Base-by-base conservation (phyloP, 2,329 filamentous ascomycete genomes). In the Colletotrichum musae region DNA sequence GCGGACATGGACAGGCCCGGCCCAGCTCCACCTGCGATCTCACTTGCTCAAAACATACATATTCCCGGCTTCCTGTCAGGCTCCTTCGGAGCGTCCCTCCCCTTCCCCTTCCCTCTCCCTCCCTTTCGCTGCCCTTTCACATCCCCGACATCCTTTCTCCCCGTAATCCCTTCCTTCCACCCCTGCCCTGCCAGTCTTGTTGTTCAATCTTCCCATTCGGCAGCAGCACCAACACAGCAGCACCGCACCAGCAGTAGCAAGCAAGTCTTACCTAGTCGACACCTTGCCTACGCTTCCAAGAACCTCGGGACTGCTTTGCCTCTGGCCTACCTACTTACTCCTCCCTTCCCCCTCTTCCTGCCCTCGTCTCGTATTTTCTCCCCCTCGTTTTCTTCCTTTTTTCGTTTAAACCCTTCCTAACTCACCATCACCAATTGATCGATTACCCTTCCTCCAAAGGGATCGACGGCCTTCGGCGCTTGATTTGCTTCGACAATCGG, bases 341-440 rank as follows among this genome's bases (percentile, higher is more conserved):
- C 47, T 51, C 47, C 45, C 47, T 59, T 26, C 39, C 57, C 36
- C 16, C 32, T 53, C 36, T 52, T 51, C 26, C 36, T 45, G 58
- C 58, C 47, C 52, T 41, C 28, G 39, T 21, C 50, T 50, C 24
- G 43, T 16, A 59, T 68, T 71, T 74, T 69, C 72, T 74, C 71
- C 74, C 75, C 75, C 72, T 74, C 72, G 75, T 74, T 76, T 76
- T 74, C 75, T 72, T 72, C 72, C 72, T 72, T 76, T 76, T 75
- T 75, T 73, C 71, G 76, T 76, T 75, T 76, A 77, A 52, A 39
- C 28, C 39, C 15, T 50, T 36, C 43, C 47, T 16, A 24, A 54
- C 32, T 57, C n/a, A 43, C 70, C 52, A 26, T 64, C 48, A 45
- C 51, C 61, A 59, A 70, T 65, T 47, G 32, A 65, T 28, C 26